Percentiles rank a stretch among this genome's conserved stretches.
Evolutionary conservation across 2,329 filamentous ascomycete genomes (phyloP).

Genomic region (Albifimbria verrucaria): DNA sequence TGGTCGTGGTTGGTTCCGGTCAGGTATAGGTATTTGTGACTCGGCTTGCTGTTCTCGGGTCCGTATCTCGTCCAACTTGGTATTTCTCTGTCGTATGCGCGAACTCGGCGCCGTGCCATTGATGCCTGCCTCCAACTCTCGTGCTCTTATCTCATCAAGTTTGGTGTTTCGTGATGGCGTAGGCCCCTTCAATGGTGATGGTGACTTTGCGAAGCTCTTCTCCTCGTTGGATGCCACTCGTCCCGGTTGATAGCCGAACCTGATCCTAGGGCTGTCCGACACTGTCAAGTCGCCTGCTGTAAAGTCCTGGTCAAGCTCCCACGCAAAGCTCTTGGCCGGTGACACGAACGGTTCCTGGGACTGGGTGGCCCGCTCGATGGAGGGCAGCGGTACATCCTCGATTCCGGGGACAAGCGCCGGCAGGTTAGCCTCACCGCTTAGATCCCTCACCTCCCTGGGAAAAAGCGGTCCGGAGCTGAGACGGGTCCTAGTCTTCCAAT

Average conservation of each 20-base stretch:
- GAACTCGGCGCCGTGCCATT: constrained; percentile 14
- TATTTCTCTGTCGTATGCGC: constrained; percentile 18
- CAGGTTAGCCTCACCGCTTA: constrained; percentile 25
- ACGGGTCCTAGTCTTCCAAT: constrained; percentile 6
- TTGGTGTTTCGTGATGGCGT: constrained; percentile 32
- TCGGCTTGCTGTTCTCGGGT: constrained; percentile 29
- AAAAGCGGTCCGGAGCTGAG: constrained; percentile 11
- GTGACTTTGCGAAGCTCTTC: constrained; percentile 18
- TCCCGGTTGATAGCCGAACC: constrained; percentile 30
- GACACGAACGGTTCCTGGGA: constrained; percentile 20
- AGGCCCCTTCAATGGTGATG: constrained; percentile 12
- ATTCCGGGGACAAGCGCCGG: constrained; percentile 37
- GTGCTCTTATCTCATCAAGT: constrained; percentile 41
- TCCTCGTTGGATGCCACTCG: constrained; percentile 29
- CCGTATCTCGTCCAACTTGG: constrained; percentile 34
- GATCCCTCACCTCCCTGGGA: constrained; percentile 18
- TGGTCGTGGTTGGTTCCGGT: constrained; percentile 22
- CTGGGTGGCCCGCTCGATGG: constrained; percentile 22
- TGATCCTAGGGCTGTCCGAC: constrained; percentile 54
- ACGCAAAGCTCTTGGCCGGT: constrained; percentile 51
- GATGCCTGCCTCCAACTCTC: constrained; percentile 34
- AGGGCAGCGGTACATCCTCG: constrained; percentile 31
- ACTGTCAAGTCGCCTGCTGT: constrained; percentile 53
- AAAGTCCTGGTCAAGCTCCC: constrained; percentile 57
- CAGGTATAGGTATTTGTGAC: constrained; percentile 25